These are phyloP conservation scores for Linaria vulgaris DNA, from an alignment of 257 asterid species.

Conservation along the genomic window DNA sequence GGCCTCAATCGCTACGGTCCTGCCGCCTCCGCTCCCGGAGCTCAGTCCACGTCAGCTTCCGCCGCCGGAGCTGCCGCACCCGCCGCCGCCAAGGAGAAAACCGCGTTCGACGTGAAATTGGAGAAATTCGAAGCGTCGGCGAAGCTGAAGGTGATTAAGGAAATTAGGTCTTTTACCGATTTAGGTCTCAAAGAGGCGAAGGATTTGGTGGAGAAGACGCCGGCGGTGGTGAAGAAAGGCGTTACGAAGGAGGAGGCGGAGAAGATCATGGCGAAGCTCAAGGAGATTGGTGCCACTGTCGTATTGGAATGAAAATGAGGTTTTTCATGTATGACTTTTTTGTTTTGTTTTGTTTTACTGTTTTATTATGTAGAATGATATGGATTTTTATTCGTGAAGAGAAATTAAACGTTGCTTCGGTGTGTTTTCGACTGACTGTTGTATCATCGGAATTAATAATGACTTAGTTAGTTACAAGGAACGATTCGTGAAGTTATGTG, in stretches of 20 bases:
- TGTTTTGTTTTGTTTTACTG: neutral
- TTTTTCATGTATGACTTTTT: no score
- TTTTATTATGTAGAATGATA: neutral
- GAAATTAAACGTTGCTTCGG: neutral
- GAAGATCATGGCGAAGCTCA: slow-evolving; percentile 46
- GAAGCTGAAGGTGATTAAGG: slow-evolving; percentile 58
- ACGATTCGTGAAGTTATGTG: no score
- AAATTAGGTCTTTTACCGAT: slow-evolving; percentile 48
- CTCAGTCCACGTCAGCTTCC: slow-evolving; percentile 31
- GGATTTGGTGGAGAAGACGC: slow-evolving; percentile 53
- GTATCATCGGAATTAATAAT: no score
- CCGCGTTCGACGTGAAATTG: slow-evolving; percentile 38
- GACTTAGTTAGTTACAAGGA: no score
- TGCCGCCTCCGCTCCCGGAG: slow-evolving; percentile 44
- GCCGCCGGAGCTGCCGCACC: slow-evolving; percentile 18
- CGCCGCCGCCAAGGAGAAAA: slow-evolving; percentile 36
- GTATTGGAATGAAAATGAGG: slow-evolving; percentile 35
- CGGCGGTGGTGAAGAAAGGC: slow-evolving; percentile 47
- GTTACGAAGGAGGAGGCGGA: slow-evolving; percentile 49
- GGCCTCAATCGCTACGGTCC: slow-evolving; percentile 68
- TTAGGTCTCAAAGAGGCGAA: slow-evolving; percentile 60
- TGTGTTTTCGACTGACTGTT: neutral
- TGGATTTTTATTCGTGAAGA: neutral
- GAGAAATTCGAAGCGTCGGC: slow-evolving; percentile 48
- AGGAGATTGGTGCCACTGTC: slow-evolving; percentile 48